Conservation (phyloP, 2,329 filamentous ascomycete species). For the Neurospora crassa region DNA sequence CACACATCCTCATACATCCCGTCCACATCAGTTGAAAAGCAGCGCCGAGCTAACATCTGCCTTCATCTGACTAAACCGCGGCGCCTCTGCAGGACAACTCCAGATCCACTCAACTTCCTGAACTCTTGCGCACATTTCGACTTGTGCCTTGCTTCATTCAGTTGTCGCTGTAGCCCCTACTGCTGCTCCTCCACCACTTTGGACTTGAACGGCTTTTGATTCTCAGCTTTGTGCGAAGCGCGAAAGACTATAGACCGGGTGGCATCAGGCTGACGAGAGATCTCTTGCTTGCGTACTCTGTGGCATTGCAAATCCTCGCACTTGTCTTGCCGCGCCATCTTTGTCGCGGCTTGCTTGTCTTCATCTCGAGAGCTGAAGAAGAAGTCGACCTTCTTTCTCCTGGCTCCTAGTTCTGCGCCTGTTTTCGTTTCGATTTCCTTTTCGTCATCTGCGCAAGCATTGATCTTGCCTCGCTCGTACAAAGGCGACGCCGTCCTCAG, state of each 20-base stretch:
- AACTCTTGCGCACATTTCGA: not conserved
- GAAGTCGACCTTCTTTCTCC: not conserved
- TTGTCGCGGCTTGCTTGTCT: not conserved
- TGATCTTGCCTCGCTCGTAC: constrained; percentile 2
- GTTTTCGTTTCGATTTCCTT: constrained; percentile 2
- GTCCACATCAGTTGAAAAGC: not conserved
- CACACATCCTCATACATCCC: not conserved
- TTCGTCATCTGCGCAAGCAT: constrained; percentile 2
- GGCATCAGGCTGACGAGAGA: not conserved
- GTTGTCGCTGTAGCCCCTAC: not conserved
- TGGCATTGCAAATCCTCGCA: not conserved
- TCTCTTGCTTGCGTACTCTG: not conserved
- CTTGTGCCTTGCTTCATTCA: constrained; percentile 4
- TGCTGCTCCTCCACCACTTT: not conserved
- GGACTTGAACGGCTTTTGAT: not conserved
- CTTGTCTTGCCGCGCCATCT: not conserved
- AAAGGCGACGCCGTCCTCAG: constrained; percentile 1
- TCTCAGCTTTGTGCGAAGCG: not conserved
- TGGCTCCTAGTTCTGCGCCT: not conserved
- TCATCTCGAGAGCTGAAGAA: not conserved
- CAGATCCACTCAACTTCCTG: not conserved
- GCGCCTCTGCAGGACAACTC: not conserved
- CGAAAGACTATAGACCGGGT: not conserved
- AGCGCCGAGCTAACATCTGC: not conserved
- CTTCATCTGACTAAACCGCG: not conserved